phyloP scores from a whole-genome alignment of 169 alveolate genomes.

The Cryptosporidium baileyi region DNA sequence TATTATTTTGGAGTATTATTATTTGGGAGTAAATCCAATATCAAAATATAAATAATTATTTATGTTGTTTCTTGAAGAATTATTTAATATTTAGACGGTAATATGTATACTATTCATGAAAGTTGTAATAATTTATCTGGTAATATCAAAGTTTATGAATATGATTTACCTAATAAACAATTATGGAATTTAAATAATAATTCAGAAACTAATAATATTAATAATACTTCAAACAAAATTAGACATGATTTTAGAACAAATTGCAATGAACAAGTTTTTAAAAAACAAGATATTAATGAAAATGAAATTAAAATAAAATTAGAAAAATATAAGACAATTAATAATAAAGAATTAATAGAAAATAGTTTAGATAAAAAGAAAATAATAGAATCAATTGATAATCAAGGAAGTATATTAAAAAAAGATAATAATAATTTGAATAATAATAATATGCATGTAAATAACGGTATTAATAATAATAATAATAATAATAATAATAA shows the following conservation, averaged over 20 bases:
- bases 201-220: not conserved
- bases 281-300: no score
- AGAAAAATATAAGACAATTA: no score
- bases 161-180: constrained; percentile 6
- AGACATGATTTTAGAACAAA: constrained; percentile 24
- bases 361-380: no score
- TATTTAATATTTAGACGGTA: not conserved
- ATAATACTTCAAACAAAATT: not conserved
- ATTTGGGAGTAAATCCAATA: no score
- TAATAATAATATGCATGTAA: not conserved
- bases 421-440: not conserved
- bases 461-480: not conserved
- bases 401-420: no score
- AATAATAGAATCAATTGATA: no score
- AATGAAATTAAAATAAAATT: no score
- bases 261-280: constrained; percentile 7
- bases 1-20: no score
- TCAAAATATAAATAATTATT: no score
- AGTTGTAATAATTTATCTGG: constrained; percentile 18
- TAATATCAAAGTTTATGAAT: not conserved
- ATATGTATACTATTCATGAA: constrained; percentile 60
- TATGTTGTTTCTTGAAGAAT: no score
- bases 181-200: not conserved
- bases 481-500: not conserved
- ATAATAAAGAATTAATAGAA: no score